These are phyloP conservation scores for Penicillium argentinense DNA, from an alignment of 495 filamentous ascomycete species.

Conservation along the genomic window DNA sequence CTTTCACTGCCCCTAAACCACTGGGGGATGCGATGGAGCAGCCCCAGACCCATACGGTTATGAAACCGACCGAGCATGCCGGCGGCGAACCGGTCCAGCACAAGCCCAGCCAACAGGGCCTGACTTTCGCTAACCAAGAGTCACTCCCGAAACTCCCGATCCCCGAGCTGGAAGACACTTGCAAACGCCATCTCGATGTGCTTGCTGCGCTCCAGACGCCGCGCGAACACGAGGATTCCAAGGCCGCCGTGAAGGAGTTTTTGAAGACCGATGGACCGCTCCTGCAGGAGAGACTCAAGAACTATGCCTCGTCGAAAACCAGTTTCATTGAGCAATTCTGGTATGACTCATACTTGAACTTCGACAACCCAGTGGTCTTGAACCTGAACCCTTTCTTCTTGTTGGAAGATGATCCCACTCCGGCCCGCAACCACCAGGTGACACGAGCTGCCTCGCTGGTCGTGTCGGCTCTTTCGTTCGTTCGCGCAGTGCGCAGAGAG, in stretches of 20 bases:
- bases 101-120: slow-evolving; percentile 34
- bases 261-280: slow-evolving; percentile 78
- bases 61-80: slow-evolving; percentile 22
- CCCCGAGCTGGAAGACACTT: slow-evolving; percentile 81
- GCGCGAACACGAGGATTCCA: slow-evolving; percentile 83
- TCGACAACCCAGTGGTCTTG: slow-evolving; percentile 94
- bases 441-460: slow-evolving; percentile 91
- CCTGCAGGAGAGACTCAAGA: slow-evolving; percentile 85
- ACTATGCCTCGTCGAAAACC: slow-evolving; percentile 87
- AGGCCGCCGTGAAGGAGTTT: slow-evolving; percentile 80
- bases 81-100: slow-evolving; percentile 14
- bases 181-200: slow-evolving; percentile 76
- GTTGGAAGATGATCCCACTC: slow-evolving; percentile 95
- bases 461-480: slow-evolving; percentile 86
- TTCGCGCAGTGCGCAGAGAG: slow-evolving; percentile 88
- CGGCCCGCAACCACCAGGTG: slow-evolving; percentile 92
- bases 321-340: slow-evolving; percentile 99
- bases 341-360: slow-evolving; percentile 99
- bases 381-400: slow-evolving; percentile 98
- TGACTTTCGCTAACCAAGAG: slow-evolving; percentile 89
- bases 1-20: slow-evolving; percentile 68
- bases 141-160: slow-evolving; percentile 90
- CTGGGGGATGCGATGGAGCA: slow-evolving; percentile 50
- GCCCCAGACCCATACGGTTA: slow-evolving; percentile 22
- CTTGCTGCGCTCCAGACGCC: slow-evolving; percentile 76